phyloP scores from a whole-genome alignment of 108 stramenopile species.

The Epipyxis sp. region DNA sequence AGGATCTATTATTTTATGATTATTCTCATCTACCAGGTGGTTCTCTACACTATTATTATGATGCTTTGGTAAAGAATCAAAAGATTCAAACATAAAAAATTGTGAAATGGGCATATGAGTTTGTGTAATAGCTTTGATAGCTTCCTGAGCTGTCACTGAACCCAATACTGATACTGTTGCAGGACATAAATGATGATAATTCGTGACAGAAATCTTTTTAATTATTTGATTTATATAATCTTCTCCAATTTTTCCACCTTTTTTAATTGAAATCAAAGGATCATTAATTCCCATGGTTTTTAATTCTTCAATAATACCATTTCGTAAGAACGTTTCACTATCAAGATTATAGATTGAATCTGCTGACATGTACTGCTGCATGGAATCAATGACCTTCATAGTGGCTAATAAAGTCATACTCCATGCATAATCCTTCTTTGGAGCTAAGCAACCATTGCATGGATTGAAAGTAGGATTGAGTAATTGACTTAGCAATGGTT shows the following conservation, averaged over 20 bases:
- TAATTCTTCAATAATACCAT: neutral
- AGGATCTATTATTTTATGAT: too few relatives aligned
- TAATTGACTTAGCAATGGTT: neutral
- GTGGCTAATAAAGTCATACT: neutral
- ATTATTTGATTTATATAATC: neutral
- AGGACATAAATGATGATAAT: neutral
- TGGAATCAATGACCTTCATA: neutral
- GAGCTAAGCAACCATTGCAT: neutral
- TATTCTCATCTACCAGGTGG: neutral
- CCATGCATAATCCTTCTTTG: neutral
- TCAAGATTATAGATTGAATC: neutral
- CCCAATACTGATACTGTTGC: constrained; percentile 35
- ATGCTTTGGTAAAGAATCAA: constrained; percentile 28
- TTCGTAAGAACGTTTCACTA: neutral
- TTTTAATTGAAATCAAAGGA: neutral
- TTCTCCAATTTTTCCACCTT: neutral
- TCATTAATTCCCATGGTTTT: neutral
- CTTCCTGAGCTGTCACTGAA: constrained; percentile 37
- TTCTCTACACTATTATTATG: constrained; percentile 4
- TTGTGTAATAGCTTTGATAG: constrained; percentile 32
- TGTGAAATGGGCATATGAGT: constrained; percentile 35
- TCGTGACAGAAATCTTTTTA: neutral
- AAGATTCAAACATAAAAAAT: constrained; percentile 30
- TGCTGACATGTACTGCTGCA: neutral
- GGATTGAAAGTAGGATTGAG: neutral